Evolutionary conservation across 306 rosid genomes (phyloP), one percentile per base, ranked within the genome.

Genomic region (Fragaria iinumae): DNA sequence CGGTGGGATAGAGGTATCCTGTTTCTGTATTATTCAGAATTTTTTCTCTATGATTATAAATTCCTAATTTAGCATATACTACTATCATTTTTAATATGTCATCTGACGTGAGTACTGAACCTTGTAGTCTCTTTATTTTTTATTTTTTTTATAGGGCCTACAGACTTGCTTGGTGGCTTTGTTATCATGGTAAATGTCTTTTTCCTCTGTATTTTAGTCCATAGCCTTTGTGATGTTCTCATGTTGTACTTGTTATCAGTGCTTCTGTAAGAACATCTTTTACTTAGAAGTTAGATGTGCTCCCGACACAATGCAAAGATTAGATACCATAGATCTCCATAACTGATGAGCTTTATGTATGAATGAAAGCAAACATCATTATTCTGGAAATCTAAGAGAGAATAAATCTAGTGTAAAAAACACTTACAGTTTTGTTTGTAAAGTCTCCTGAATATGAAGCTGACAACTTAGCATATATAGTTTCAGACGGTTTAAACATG

Each of bases 81-180:
- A 8, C 20, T 59, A 47, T 11, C 47, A 62, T 27, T 44, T 20
- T 62, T 11, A 20, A 20, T 4, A 0, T 0, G 47, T 53, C 21
- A 6, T 44, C 41, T 57, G 23, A 48, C 67, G 65, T 53, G 48
- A 38, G 39, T 72, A 73, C 80, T 82, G 71, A 88, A 76, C 60
- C 57, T 39, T 75, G 62, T 79, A 13, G 79, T 77, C 36, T 72
- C 60, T 29, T 1, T 29, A 1, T 29, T 29, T 29, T 29, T 29
- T 75, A 25, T 66, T 84, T 43, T 76, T 69, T 69, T 80, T 80
- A 56, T 93, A 96, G 99, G 99, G 99, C 73, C 88, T 96, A 79
- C 99, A 96, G 90, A 96, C 99, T 76, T 96, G 99, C 86, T 87
- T 93, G 89, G 97, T 90, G 86, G 87, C 97, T 81, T 79, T 93